Base-by-base conservation (phyloP, 352 stramenopile genomes). In the Phytopythium oedochilum region DNA sequence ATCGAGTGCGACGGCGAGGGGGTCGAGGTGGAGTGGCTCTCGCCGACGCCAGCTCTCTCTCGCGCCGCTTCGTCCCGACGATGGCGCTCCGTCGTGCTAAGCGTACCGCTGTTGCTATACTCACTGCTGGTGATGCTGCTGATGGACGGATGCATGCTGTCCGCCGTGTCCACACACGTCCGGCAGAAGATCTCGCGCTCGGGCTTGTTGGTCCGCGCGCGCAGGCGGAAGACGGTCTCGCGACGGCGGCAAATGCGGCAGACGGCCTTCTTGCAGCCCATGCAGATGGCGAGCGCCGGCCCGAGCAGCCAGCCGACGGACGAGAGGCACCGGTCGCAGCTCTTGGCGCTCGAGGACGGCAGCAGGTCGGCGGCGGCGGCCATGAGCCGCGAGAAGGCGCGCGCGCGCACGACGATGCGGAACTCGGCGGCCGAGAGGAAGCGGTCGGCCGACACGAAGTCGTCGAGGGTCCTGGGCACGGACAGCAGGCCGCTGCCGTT, bases 301-400 rank as follows among this genome's bases (percentile, higher is more conserved):
- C 49, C 54, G 20, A 86, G 46, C 42, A 86, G 55, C 39, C 69
- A 68, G 3, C 32, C 57, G 1, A 73, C 61, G 4, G 60, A 59
- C 35, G 68, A 62, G 20, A 77, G 46, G 49, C 75, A 86, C 42
- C 78, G 61, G 14, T 67, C 63, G 49, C 75, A 86, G 49, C 74
- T 61, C 35, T 63, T 65, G 5, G 63, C 48, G 18, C 60, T 63
- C 6, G 64, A 53, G 18, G 71, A 57, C 20, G 53, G 15, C 36
- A 48, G 29, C 28, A 32, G 49, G 14, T 60, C 48, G 18, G 43
- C 59, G 46, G 63, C 71, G 26, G 38, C n/a, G 6, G 62, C 48
- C 54, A 80, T 73, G 32, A 84, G 65, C 29, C 59, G 65, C 26
- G 75, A 84, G 35, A 86, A 83, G n/a, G 55, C 54, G 35, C 79